Evolutionary conservation across 768 basidiomycete species (phyloP), one percentile per base, ranked within the genome.

Genomic region (Amanita brunnescens): DNA sequence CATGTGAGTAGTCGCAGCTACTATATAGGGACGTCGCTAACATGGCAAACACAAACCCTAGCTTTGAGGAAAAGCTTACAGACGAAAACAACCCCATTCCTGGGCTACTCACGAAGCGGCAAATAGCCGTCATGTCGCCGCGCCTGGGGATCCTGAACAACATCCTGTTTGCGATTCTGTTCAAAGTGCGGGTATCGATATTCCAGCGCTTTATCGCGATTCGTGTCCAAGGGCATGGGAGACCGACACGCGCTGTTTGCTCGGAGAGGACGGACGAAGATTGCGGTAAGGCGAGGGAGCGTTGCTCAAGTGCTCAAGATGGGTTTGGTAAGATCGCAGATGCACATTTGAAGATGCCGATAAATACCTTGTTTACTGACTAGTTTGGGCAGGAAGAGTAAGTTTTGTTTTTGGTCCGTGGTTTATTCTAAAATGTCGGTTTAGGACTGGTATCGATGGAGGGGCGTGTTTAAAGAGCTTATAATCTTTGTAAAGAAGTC

Each of bases 381-480:
- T 83, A 89, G 67, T 92, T 83, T 54, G 91, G 88, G 24, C 75
- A 84, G 56, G 80, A 80, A 58, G 90, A 95, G 90, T 93, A 61
- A 65, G 85, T 71, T 47, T 51, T 30, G 18, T 8, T 3, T 16
- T 30, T 21, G 14, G 7, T 14, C 14, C 26, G 14, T 29, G 12
- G 42, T n/a, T n/a, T n/a, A 16, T 16, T 10, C 2, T 29, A 12
- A 29, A 13, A 44, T 14, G 20, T 26, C 40, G 34, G 52, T 50
- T 24, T 54, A 90, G 87, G 64, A 83, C 85, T 14, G 95, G 94
- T 0, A 95, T 98, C 29, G 95, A 97, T 56, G 94, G 95, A 1
- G 96, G 2, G 96, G 96, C 0, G 84, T 98, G 4, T 98, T 96
- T 74, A 99, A 98, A 64, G 96, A 98, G 65, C 96, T 98, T 58